Base-by-base conservation (phyloP, 257 asterid species). In the Cynanchum wilfordii region DNA sequence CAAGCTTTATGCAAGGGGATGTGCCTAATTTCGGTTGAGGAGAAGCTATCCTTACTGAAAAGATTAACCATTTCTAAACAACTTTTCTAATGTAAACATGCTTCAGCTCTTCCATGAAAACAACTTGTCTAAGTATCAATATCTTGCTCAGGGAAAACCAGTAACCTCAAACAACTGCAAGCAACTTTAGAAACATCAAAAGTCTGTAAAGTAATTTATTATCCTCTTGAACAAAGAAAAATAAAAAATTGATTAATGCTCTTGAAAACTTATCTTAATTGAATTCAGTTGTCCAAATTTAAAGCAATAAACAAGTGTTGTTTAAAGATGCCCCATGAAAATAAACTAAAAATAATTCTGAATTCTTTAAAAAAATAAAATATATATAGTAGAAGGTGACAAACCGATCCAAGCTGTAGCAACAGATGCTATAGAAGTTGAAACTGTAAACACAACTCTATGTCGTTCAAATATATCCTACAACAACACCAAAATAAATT, bases 401-500 rank as follows among this genome's bases (percentile, higher is more conserved):
- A 63, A 80, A 93, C 98, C 97, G 51, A 88, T 85, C 91, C 92
- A 89, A 65, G 96, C 97, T 54, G 97, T 91, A 68, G 87, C 83
- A 73, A 89, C 87, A 12, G 98, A 91, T 51, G 96, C 98, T 76
- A 91, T 82, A 36, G 97, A 93, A 55, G 98, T 91, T 50, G 89
- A 78, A 75, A 93, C 51, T 7, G 97, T 91, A 70, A 93, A 88
- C 68, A 91, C 97, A 82, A 93, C 92, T 64, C 73, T 91, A 81
- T 93, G 96, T 87, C 89, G 85, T 88, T 93, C 98, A 78, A 93
- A 91, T 73, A 84, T 82, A 58, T 89, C 97, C 96, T 93, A 74
- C 63, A 58, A 57, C 20, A 45, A 10, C 38, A 45, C 17, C 38
- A 82, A 73, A 77, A 73, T 55, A 77, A 57, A 45, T 56, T 65